Evolutionary conservation across 2,329 filamentous ascomycete species (phyloP), one percentile per base, ranked within the genome.

Genomic region (Neonectria ditissima): DNA sequence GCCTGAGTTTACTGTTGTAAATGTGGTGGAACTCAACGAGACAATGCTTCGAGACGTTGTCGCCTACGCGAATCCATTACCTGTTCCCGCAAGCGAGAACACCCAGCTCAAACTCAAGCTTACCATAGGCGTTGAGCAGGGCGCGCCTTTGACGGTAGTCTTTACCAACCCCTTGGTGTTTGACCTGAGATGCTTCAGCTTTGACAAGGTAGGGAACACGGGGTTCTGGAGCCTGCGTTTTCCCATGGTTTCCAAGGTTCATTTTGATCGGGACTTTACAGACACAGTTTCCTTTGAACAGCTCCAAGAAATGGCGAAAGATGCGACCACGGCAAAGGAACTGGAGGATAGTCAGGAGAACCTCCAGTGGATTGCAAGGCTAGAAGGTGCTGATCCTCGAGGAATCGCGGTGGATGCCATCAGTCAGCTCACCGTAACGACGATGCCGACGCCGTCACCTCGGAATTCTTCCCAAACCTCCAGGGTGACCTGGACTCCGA

Each of bases 161-260:
- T 97, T 97, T 75, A 85, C 83, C 7, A 81, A 83, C 0, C 93
- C 93, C 0, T 86, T 93, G 20, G 88, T 97, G 0, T 92, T 94
- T 59, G 94, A 97, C 69, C 81, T 97, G 63, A 84, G 92, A 24
- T 94, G 93, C 56, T 92, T 92, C 65, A 90, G 91, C 0, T 97
- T 94, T 69, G 91, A 93, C 63, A 92, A 90, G 72, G 84, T 86
- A 3, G 85, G 87, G 4, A 90, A 91, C 71, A 89, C 87, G 14
- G 83, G 84, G 1, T 94, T 92, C 72, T 93, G 88, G 81, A 90
- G 89, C 63, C 86, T 93, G 55, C 86, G 94, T 1, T 97, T 97
- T 72, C 91, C 94, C 1, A 83, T 86, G 2, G 87, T 95, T 4
- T 84, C 87, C 60, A 97, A 95, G 73, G 83, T 97, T 10, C 93